These are phyloP conservation scores for Pythium sp. DNA, from an alignment of 352 stramenopile species.

Conservation along the genomic window DNA sequence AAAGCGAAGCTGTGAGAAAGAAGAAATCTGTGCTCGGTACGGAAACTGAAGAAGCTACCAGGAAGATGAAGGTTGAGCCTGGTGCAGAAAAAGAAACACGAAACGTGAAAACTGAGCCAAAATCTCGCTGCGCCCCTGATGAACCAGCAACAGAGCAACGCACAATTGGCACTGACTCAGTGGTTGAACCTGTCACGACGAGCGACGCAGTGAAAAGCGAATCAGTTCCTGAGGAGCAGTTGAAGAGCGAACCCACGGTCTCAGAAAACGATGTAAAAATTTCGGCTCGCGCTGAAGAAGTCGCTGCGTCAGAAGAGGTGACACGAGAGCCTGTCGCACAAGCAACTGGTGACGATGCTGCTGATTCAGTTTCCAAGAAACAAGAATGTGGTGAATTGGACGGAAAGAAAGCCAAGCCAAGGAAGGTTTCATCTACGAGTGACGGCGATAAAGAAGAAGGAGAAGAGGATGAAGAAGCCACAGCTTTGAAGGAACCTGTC, in stretches of 20 bases:
- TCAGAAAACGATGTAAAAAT: not conserved
- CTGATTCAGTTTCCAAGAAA: not conserved
- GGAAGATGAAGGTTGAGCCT: not conserved
- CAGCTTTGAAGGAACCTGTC: not conserved
- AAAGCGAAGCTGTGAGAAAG: not conserved
- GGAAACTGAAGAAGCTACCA: not conserved
- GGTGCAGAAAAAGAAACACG: not conserved
- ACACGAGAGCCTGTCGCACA: not conserved
- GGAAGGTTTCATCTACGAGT: not conserved
- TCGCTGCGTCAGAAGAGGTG: not conserved
- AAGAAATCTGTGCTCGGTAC: not conserved
- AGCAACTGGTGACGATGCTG: not conserved
- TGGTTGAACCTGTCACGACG: not conserved
- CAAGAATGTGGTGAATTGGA: not conserved
- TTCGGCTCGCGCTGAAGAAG: not conserved
- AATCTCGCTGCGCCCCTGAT: not conserved
- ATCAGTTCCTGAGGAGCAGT: not conserved
- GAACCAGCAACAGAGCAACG: not conserved
- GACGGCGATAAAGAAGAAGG: slow-evolving; percentile 5
- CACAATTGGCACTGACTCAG: not conserved
- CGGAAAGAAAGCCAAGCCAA: not conserved
- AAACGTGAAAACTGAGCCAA: not conserved
- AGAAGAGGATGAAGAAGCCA: slow-evolving; percentile 12
- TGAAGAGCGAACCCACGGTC: not conserved
- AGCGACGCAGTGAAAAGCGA: not conserved